A percentile compares a stretch with the other conserved stretches of the same genome.
phyloP scores from a whole-genome alignment of 2,329 filamentous ascomycete genomes.

The Rhynchosporium graminicola region DNA sequence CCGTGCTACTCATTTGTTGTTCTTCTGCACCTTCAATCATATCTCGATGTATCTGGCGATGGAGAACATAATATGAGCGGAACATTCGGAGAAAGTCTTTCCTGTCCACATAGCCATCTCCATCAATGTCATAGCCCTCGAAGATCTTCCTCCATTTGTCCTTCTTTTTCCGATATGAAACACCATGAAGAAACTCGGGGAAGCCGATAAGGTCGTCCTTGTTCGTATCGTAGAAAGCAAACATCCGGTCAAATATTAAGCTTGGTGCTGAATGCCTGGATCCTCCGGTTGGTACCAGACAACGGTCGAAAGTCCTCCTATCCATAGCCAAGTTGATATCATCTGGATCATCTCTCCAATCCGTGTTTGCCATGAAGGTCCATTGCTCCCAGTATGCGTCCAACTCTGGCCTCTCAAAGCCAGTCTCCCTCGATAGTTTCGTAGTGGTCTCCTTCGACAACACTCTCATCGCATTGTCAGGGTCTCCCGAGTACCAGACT shows the following conservation, averaged over 20 bases:
- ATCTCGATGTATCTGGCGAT: slow-evolving; percentile 85
- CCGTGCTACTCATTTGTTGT: slow-evolving; percentile 72
- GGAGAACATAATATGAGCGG: slow-evolving; percentile 86
- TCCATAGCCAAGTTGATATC: slow-evolving; percentile 83
- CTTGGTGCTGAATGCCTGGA: slow-evolving; percentile 77
- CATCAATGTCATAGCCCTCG: slow-evolving; percentile 86
- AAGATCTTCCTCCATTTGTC: slow-evolving; percentile 76
- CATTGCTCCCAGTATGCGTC: slow-evolving; percentile 98
- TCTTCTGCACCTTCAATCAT: slow-evolving; percentile 77
- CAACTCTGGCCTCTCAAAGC: slow-evolving; percentile 81
- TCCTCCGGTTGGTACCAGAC: slow-evolving; percentile 83
- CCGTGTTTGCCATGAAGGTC: slow-evolving; percentile 85
- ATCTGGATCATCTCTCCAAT: slow-evolving; percentile 80
- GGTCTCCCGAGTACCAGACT: slow-evolving; percentile 87
- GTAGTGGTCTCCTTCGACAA: slow-evolving; percentile 69
- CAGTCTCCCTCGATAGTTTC: slow-evolving; percentile 69
- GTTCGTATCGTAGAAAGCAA: slow-evolving; percentile 93
- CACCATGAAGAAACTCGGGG: slow-evolving; percentile 82
- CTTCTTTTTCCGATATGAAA: slow-evolving; percentile 69
- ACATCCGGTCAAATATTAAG: slow-evolving; percentile 93
- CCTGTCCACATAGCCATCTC: slow-evolving; percentile 81
- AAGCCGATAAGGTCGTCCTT: slow-evolving; percentile 88
- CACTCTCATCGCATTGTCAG: slow-evolving; percentile 65
- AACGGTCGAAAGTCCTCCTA: slow-evolving; percentile 87
- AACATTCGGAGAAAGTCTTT: slow-evolving; percentile 91